Percentiles rank a stretch among this genome's conserved stretches.
Evolutionary conservation across 805 yeast species (phyloP).

Genomic region (Saturnispora ahearnii): DNA sequence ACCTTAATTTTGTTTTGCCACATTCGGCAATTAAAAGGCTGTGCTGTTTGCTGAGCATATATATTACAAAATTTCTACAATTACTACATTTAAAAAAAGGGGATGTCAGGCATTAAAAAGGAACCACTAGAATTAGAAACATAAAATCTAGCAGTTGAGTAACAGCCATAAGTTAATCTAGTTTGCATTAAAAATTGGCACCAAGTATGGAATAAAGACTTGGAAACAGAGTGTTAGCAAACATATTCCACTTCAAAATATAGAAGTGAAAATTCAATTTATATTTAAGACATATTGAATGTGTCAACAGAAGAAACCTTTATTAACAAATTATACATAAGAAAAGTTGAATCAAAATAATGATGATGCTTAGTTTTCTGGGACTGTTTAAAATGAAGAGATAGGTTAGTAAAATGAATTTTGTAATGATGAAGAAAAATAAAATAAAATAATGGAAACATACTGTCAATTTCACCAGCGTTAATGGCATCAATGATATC

Average conservation of each 20-base stretch:
- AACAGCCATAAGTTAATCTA: constrained; percentile 48
- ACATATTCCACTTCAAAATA: constrained; percentile 28
- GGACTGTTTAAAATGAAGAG: constrained; percentile 31
- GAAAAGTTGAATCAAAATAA: constrained; percentile 5
- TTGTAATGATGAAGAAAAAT: background rate
- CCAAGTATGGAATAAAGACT: constrained; percentile 48
- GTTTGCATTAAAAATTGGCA: constrained; percentile 90
- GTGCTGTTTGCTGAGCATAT: background rate
- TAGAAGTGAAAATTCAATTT: background rate
- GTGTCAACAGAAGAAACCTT: constrained; percentile 5
- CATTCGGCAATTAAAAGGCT: background rate
- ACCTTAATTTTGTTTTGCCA: background rate
- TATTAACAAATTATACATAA: constrained; percentile 20
- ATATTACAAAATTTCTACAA: too few species aligned
- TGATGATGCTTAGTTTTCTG: constrained; percentile 52
- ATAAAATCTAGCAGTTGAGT: constrained; percentile 51
- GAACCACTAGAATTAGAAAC: constrained; percentile 4
- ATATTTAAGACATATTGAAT: background rate
- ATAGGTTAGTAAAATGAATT: constrained; percentile 6
- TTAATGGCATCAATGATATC: constrained; percentile 97
- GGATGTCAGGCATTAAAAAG: constrained; percentile 5
- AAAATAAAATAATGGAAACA: constrained; percentile 17
- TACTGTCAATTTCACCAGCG: constrained; percentile 91
- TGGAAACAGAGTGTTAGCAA: constrained; percentile 94
- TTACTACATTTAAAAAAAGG: background rate